Base-by-base conservation (phyloP, 805 yeast species). In the Saitoella complicata region DNA sequence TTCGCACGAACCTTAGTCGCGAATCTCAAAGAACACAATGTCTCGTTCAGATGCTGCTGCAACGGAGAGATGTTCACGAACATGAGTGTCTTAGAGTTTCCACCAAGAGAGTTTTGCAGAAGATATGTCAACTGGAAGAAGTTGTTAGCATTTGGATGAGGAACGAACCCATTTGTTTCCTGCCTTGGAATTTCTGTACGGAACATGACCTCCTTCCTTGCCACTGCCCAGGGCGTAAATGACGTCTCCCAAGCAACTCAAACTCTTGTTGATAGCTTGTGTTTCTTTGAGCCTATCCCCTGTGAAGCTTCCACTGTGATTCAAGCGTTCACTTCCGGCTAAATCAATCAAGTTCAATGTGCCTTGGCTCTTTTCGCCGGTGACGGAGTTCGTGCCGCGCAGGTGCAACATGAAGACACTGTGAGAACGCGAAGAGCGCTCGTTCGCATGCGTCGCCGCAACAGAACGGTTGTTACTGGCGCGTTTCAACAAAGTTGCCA, bases 271-370 rank as follows among this genome's bases (percentile, higher is more conserved):
- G 46, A 88, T 88, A 6, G 86, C 74, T 55, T 81, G 88, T 0
- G 97, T 87, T 60, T 88, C 98, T 51, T 73, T 73, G 31, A 88
- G 64, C 41, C 96, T 63, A 8, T 78, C 82, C 0, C 96, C 96
- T 1, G 73, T 71, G 21, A 21, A 21, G 0, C 76, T 93, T 54
- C 78, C 81, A 0, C 95, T 81, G 11, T 73, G 69, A 7, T 77
- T 60, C 10, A 87, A 66, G 46, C 97, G 68, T 63, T 88, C 98
- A 0, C 95, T 84, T 1, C 98, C 98, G 0, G 98, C 98, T 45
- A 88, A 66, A 62, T 88, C 98, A 41, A 91, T 76, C 45, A 88
- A 64, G 55, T 88, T 87, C 46, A 88, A 64, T 1, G 73, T 69
- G 7, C 95, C 91, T 10, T 62, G 54, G 1, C 71, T 59, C 1